Evolutionary conservation across 2,329 filamentous ascomycete species (phyloP), one percentile per base, ranked within the genome.

Genomic region (Aquanectria penicillioides): DNA sequence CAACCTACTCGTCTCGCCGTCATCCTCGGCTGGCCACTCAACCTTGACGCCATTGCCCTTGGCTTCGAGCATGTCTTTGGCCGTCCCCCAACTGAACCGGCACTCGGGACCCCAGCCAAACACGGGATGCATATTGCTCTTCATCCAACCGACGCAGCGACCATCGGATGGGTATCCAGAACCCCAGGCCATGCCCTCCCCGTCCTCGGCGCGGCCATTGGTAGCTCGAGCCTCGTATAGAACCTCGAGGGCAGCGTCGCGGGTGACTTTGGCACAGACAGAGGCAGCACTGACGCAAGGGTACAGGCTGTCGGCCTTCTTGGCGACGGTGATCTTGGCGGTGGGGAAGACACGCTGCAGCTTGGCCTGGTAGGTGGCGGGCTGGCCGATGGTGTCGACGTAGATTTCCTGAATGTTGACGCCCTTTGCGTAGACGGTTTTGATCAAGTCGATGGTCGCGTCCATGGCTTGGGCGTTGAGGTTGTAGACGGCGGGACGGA

Each of bases 21-120:
- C 89, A 17, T 93, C 89, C 5, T 89, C 87, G 11, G 79, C 82
- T 0, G 93, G 92, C 94, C 94, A 98, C 40, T 97, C 93, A 0
- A 97, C 90, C 72, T 85, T 89, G 50, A 90, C 83, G 4, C 85
- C 86, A 20, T 80, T 81, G 8, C 80, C 83, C 74, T 91, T 93
- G n/a, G 81, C 79, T 66, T 97, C 94, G 4, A 99, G 79, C 87
- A 98, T 86, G 71, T 98, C 94, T 78, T 96, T 97, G 2, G 91
- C 91, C 1, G 95, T 98, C 0, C 91, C 91, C 95, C 95, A 99
- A 71, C 93, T 97, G 72, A 97, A 98, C 5, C 95, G 84, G 73
- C 93, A 97, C 77, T 98, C 94, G 20, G 86, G 86, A 0, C 94
- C 94, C 94, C 95, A 99, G 12, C 95, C 95, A 79, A 98, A 99